A percentile compares a stretch with the other conserved stretches of the same genome.
Evolutionary conservation across 768 basidiomycete genomes (phyloP).

Genomic region (Candolleomyces aberdarensis): DNA sequence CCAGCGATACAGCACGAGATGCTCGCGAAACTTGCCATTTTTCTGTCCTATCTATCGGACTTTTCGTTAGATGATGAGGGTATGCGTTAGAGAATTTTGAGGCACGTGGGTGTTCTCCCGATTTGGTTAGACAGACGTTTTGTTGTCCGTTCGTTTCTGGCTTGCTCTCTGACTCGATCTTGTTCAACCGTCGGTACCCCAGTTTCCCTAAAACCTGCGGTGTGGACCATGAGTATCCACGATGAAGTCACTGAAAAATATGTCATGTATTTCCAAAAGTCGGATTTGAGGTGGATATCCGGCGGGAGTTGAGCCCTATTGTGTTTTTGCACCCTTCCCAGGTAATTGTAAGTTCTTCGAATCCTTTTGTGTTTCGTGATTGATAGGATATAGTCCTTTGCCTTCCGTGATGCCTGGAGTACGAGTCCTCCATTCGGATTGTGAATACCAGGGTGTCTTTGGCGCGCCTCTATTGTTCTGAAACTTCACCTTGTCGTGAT

Average conservation of each 20-base stretch:
- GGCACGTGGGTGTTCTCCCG: constrained; percentile 16
- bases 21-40: constrained; percentile 29
- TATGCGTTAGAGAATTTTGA: constrained; percentile 20
- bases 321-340: no score
- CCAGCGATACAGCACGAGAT: neutral
- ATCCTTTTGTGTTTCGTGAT: neutral
- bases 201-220: neutral
- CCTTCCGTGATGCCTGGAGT: neutral
- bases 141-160: neutral
- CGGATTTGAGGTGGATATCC: no score
- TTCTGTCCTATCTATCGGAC: constrained; percentile 15
- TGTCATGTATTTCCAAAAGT: no score
- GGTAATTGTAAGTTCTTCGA: neutral
- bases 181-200: neutral
- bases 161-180: neutral
- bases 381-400: neutral
- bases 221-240: neutral
- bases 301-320: no score
- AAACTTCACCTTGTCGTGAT: neutral
- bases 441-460: neutral
- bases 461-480: neutral
- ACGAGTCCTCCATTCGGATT: neutral
- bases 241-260: no score
- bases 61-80: constrained; percentile 4
- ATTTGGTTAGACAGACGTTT: neutral